A percentile compares a stretch with the other conserved stretches of the same genome.
Evolutionary conservation across 2,329 filamentous ascomycete species (phyloP).

Genomic region (Pseudocercospora eumusae): DNA sequence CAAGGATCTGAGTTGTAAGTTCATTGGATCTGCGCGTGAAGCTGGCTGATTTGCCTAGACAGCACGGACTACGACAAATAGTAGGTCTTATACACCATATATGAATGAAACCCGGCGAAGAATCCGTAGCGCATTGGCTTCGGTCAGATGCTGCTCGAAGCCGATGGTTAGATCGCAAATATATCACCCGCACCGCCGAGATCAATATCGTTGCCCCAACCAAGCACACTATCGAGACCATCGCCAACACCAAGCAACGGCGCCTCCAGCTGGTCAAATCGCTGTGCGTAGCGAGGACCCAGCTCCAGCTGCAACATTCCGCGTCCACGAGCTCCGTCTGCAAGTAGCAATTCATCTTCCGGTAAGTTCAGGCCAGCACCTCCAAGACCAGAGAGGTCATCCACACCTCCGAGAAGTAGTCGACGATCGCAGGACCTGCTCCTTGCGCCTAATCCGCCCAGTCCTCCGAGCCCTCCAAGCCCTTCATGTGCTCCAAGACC

Average conservation of each 20-base stretch:
- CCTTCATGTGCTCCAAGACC: slow-evolving; percentile 3
- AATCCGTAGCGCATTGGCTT: not conserved
- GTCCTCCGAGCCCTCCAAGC: not conserved
- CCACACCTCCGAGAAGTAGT: not conserved
- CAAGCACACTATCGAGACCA: slow-evolving; percentile 4
- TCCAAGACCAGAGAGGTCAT: slow-evolving; percentile 4
- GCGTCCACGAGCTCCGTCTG: slow-evolving; percentile 7
- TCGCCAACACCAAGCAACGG: slow-evolving; percentile 4
- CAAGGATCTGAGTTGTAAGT: slow-evolving; percentile 35
- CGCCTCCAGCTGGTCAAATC: slow-evolving; percentile 8
- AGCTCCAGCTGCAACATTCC: slow-evolving; percentile 15
- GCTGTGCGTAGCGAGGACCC: slow-evolving; percentile 17
- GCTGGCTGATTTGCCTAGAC: not conserved
- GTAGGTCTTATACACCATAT: not conserved
- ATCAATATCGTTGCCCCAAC: slow-evolving; percentile 6
- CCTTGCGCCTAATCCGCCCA: not conserved
- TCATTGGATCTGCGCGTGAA: not conserved
- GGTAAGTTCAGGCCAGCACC: not conserved
- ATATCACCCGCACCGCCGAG: slow-evolving; percentile 1
- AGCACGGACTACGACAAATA: not conserved
- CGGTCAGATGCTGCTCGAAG: not conserved
- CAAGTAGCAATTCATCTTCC: slow-evolving; percentile 6
- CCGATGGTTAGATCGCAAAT: not conserved
- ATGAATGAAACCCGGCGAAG: not conserved
- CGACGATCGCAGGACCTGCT: not conserved